Evolutionary conservation across 352 stramenopile genomes (phyloP).

Genomic region (Phytophthora ohioensis): DNA sequence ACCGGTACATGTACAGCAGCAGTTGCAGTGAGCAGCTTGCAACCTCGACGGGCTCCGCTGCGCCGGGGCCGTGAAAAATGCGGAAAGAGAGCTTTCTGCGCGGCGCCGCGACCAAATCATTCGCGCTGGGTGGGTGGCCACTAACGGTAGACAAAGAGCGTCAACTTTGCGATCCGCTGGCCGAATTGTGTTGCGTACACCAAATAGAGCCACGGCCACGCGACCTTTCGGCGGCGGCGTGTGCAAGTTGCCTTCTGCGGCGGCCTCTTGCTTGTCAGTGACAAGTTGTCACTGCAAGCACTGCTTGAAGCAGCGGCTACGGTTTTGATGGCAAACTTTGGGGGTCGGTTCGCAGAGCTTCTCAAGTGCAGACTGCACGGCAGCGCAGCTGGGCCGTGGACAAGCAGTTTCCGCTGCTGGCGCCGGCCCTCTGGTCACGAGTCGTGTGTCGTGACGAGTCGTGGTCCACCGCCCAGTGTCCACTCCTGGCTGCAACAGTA

Average conservation of each 20-base stretch:
- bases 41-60: background rate
- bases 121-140: too few relatives aligned
- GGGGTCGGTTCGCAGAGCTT: background rate
- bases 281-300: too few relatives aligned
- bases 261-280: too few relatives aligned
- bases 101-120: constrained; percentile 6
- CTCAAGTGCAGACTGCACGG: background rate
- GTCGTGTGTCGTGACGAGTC: too few relatives aligned
- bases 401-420: constrained; percentile 22
- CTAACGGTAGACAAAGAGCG: background rate
- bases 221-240: background rate
- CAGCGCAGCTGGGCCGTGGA: constrained; percentile 15
- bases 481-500: too few relatives aligned
- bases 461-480: background rate
- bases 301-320: too few relatives aligned
- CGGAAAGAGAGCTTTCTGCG: background rate
- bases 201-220: background rate
- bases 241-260: background rate
- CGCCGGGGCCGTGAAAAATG: background rate
- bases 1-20: background rate
- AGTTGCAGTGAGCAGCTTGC: background rate
- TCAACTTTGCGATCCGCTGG: background rate
- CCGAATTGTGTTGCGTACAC: background rate
- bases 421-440: background rate
- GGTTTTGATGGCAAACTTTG: too few relatives aligned